Evolutionary conservation across 352 stramenopile species (phyloP).

Genomic region (Globisporangium spinosum): DNA sequence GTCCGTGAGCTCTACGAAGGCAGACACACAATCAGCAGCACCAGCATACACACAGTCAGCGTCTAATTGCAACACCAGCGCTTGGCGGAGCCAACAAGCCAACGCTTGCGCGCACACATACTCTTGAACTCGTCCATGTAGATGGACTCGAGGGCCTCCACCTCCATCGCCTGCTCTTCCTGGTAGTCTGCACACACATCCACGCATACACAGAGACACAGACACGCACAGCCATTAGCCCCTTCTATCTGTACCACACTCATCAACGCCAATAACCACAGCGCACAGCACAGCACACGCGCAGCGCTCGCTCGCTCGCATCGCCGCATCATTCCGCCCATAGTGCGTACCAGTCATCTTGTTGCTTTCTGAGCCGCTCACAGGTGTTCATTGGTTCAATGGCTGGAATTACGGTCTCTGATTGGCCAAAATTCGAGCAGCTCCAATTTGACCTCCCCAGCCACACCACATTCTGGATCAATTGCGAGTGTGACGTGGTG

Average conservation of each 20-base stretch:
- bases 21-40: not conserved
- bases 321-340: not conserved
- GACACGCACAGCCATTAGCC: slow-evolving; percentile 6
- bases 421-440: slow-evolving; percentile 27
- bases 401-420: not conserved
- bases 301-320: not conserved
- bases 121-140: slow-evolving; percentile 89
- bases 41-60: slow-evolving; percentile 1
- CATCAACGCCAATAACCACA: not conserved
- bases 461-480: not conserved
- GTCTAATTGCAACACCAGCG: not conserved
- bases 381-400: slow-evolving; percentile 34
- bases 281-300: not conserved
- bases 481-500: slow-evolving; percentile 7
- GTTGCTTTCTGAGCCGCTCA: slow-evolving; percentile 21
- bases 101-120: slow-evolving; percentile 25
- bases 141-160: slow-evolving; percentile 86
- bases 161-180: slow-evolving; percentile 87
- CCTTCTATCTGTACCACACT: not conserved
- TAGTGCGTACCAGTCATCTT: slow-evolving; percentile 60
- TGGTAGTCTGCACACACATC: slow-evolving; percentile 63
- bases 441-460: not conserved
- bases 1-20: slow-evolving; percentile 61
- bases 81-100: not conserved
- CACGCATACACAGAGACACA: slow-evolving; percentile 1